A percentile compares a stretch with the other conserved stretches of the same genome.
phyloP scores from a whole-genome alignment of 441 rosid species.

The Pelargonium cotyledonis region DNA sequence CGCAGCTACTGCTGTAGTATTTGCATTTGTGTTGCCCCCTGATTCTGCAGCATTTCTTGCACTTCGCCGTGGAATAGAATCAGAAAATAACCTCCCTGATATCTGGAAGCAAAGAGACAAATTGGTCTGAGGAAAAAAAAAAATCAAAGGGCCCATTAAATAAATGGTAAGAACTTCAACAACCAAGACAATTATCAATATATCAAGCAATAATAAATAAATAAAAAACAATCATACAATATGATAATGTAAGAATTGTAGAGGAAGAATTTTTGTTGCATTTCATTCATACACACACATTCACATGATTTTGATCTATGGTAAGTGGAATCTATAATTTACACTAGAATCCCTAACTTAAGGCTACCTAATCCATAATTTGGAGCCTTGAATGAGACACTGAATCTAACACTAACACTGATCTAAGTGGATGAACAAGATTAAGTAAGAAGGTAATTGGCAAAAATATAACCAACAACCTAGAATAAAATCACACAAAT shows the following conservation, averaged over 20 bases:
- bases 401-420: too few relatives aligned
- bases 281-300: neutral
- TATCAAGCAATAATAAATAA: neutral
- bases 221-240: neutral
- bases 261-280: neutral
- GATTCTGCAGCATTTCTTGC: conserved; percentile 43
- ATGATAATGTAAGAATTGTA: neutral
- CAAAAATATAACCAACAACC: too few relatives aligned
- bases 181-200: neutral
- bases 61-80: conserved; percentile 46
- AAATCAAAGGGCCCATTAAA: neutral
- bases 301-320: too few relatives aligned
- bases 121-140: neutral
- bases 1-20: conserved; percentile 26
- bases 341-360: too few relatives aligned
- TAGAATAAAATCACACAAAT: too few relatives aligned
- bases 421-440: too few relatives aligned
- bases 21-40: conserved; percentile 26
- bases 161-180: neutral
- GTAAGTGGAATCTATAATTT: too few relatives aligned
- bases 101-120: conserved; percentile 22
- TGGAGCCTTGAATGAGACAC: too few relatives aligned
- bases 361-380: too few relatives aligned
- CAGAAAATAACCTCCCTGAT: conserved; percentile 34
- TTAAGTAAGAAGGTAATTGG: too few relatives aligned